Percentiles rank a stretch among this genome's conserved stretches.
Evolutionary conservation across 2,329 filamentous ascomycete genomes (phyloP).

Genomic region (Alternaria burnsii): DNA sequence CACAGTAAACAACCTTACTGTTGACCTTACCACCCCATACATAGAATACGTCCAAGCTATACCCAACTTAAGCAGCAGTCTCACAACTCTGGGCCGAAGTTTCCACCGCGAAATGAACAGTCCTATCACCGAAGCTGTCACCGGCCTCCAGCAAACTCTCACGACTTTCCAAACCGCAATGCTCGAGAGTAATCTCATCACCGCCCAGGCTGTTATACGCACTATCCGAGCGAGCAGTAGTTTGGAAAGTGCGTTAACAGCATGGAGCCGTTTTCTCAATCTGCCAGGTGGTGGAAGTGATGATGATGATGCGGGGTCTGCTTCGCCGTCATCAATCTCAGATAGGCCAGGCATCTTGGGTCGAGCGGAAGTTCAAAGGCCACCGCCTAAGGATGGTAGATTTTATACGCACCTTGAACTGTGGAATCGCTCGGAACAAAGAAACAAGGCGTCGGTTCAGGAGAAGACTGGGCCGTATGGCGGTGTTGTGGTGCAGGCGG

Average conservation of each 20-base stretch:
- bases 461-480: constrained; percentile 6
- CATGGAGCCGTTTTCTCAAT: constrained; percentile 46
- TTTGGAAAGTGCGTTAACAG: constrained; percentile 42
- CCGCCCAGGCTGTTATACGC: constrained; percentile 38
- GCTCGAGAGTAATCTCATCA: constrained; percentile 36
- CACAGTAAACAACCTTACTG: constrained; percentile 25
- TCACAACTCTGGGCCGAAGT: constrained; percentile 42
- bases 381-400: constrained; percentile 18
- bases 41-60: constrained; percentile 43
- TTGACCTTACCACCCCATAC: constrained; percentile 35
- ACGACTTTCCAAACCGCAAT: constrained; percentile 42
- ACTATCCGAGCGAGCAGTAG: constrained; percentile 47
- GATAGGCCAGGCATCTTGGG: background rate
- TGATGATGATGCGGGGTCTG: background rate
- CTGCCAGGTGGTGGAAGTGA: constrained; percentile 31
- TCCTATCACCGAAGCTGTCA: constrained; percentile 45
- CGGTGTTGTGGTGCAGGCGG: constrained; percentile 12
- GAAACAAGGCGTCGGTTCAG: background rate
- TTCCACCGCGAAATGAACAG: constrained; percentile 51
- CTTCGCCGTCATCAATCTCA: background rate
- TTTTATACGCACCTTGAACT: constrained; percentile 42
- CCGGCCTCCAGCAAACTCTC: constrained; percentile 40
- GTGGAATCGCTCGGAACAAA: constrained; percentile 27
- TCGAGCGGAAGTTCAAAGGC: constrained; percentile 9
- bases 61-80: constrained; percentile 37